Conservation (phyloP, 1,284 basidiomycete species). For the Hortiboletus rubellus region DNA sequence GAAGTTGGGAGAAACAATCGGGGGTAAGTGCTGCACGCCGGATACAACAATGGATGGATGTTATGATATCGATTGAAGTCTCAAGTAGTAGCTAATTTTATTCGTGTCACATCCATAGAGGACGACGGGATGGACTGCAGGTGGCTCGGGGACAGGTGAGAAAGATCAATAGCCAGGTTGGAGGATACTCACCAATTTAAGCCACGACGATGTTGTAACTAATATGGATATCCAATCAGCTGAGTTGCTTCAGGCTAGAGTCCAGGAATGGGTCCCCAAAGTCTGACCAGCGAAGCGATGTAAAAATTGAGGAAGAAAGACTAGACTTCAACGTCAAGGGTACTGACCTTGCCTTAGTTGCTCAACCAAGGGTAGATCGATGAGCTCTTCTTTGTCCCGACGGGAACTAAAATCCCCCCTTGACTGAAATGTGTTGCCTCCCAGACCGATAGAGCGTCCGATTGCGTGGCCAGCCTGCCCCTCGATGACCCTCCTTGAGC, state of each 20-base stretch:
- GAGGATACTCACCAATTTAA: conserved; percentile 10
- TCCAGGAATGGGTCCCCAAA: conserved; percentile 53
- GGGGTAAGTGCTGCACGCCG: neutral
- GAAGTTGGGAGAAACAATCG: neutral
- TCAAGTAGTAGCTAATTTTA: neutral
- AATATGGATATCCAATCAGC: conserved; percentile 13
- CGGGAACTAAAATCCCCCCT: conserved; percentile 32
- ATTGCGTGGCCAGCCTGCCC: conserved; percentile 22
- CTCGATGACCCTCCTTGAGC: conserved; percentile 27
- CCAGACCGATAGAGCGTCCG: conserved; percentile 18
- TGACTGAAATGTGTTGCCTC: conserved; percentile 22
- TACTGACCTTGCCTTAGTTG: conserved; percentile 41
- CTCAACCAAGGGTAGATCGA: conserved; percentile 41
- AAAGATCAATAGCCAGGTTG: conserved; percentile 8
- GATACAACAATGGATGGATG: conserved; percentile 3
- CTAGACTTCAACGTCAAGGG: neutral
- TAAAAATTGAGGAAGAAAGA: neutral
- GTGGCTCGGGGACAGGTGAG: conserved; percentile 21
- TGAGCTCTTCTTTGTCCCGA: conserved; percentile 43
- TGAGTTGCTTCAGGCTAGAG: conserved; percentile 19
- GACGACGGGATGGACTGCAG: neutral
- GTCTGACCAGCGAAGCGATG: conserved; percentile 28
- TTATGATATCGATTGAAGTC: conserved; percentile 1
- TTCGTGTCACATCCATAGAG: neutral
- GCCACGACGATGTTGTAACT: neutral